Base-by-base conservation (phyloP, 129 eudicot genomes). In the Escallonia herrerae region DNA sequence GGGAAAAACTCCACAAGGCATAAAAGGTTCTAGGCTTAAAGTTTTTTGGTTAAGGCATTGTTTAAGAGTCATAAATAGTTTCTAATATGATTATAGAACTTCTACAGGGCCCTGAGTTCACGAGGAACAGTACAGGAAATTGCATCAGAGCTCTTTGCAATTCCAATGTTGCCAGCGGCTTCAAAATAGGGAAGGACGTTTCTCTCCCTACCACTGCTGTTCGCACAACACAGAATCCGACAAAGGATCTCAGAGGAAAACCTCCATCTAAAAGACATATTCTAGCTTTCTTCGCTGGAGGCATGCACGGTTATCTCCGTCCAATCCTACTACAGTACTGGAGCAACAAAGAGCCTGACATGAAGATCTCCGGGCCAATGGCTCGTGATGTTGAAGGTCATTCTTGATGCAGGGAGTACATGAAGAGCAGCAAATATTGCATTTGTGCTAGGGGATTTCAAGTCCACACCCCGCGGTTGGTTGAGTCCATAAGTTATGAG, bases 401-500 rank as follows among this genome's bases (percentile, higher is more conserved):
- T 78, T 72, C 80, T 14, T 80, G 42, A 65, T 90, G 86, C 73
- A 81, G 91, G 12, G 81, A 67, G 49, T 79, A 66, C 56, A 90
- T 90, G 95, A 90, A 86, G 73, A 84, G 82, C 68, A 86, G 95
- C 74, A 90, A 76, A 42, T 90, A 83, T 12, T 90, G 97, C 77
- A 86, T 90, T 48, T 90, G 89, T 71, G 86, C 89, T 2, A 86
- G 77, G 44, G 95, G 97, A 33, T 80, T 83, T 52, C 87, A 84
- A 74, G 97, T 86, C 38, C 86, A 67, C 71, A 77, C 79, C 8
- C 95, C 97, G n/a, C 58, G 95, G 56, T 71, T 90, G 13, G 84
- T 90, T 49, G 97, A 90, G 75, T 70, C 95, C 42, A 73, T 86
- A 60, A 75, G 79, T 71, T 86, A 77, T 10, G 97, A 80, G 62